phyloP scores from a whole-genome alignment of 441 rosid genomes.

The Brassica hybrid region DNA sequence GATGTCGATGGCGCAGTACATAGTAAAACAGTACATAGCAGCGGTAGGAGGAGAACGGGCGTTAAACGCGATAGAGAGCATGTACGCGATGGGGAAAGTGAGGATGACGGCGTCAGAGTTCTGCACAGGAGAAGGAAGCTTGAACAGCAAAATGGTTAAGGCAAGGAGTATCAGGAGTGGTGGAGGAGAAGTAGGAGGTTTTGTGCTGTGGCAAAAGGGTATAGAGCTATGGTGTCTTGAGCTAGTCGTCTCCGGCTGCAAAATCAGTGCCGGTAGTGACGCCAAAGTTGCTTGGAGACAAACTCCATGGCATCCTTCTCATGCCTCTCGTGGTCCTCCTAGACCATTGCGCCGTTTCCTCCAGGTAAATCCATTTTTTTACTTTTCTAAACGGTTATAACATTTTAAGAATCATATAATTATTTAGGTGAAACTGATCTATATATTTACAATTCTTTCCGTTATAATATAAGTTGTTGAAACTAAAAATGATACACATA shows the following conservation, averaged over 20 bases:
- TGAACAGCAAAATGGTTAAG: constrained; percentile 56
- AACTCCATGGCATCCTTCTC: constrained; percentile 99
- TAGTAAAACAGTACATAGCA: constrained; percentile 85
- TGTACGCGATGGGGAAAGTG: constrained; percentile 96
- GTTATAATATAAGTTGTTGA: neutral
- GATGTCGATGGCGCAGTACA: constrained; percentile 87
- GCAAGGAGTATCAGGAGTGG: constrained; percentile 54
- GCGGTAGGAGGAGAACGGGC: constrained; percentile 88
- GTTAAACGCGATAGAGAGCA: constrained; percentile 61
- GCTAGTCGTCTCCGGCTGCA: constrained; percentile 82
- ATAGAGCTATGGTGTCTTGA: constrained; percentile 95
- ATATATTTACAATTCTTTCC: neutral
- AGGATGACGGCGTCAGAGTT: constrained; percentile 84
- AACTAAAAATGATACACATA: neutral
- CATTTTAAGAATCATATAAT: neutral
- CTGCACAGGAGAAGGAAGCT: constrained; percentile 67
- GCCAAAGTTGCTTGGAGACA: constrained; percentile 96
- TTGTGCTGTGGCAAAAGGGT: constrained; percentile 89
- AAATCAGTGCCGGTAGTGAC: constrained; percentile 94
- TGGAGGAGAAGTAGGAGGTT: constrained; percentile 86
- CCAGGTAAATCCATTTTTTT: constrained; percentile 55
- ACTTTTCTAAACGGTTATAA: neutral
- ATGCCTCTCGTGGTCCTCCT: constrained; percentile 97
- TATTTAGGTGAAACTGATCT: neutral
- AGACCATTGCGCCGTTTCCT: constrained; percentile 87